Percentiles rank a stretch among this genome's conserved stretches.
Conservation (phyloP, 495 filamentous ascomycete genomes). For the Oleoguttula mirabilis region DNA sequence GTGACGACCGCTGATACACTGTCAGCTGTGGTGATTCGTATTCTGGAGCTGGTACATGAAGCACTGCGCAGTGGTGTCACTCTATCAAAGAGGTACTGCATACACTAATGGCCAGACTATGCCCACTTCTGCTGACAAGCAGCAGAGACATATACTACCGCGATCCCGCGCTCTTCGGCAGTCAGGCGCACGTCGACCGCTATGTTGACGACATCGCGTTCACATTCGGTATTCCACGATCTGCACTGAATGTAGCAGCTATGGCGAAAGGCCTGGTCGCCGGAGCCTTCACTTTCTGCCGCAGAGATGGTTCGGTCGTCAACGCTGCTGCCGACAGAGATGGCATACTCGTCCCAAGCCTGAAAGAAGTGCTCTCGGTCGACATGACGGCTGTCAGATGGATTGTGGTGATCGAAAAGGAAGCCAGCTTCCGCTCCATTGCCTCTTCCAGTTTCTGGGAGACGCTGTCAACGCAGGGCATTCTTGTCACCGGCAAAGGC, state of each 20-base stretch:
- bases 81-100: slow-evolving; percentile 63
- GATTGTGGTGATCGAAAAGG: slow-evolving; percentile 87
- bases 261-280: slow-evolving; percentile 62
- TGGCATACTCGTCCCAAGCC: slow-evolving; percentile 56
- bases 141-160: slow-evolving; percentile 83
- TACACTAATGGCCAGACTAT: background rate
- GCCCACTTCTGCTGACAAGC: background rate
- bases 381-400: slow-evolving; percentile 46
- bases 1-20: slow-evolving; percentile 1
- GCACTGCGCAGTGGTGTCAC: slow-evolving; percentile 47
- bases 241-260: slow-evolving; percentile 53
- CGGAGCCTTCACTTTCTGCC: slow-evolving; percentile 40
- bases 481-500: slow-evolving; percentile 74
- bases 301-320: slow-evolving; percentile 24
- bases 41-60: slow-evolving; percentile 59
- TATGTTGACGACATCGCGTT: slow-evolving; percentile 77
- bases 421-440: slow-evolving; percentile 73
- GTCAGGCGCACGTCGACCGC: slow-evolving; percentile 59
- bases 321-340: slow-evolving; percentile 28
- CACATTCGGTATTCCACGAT: slow-evolving; percentile 54
- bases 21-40: slow-evolving; percentile 49
- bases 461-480: slow-evolving; percentile 37
- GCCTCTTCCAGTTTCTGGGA: slow-evolving; percentile 42
- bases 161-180: slow-evolving; percentile 65
- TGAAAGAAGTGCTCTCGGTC: slow-evolving; percentile 41